Conservation (phyloP, 2,329 filamentous ascomycete genomes). For the Scleromitrula shiraiana region DNA sequence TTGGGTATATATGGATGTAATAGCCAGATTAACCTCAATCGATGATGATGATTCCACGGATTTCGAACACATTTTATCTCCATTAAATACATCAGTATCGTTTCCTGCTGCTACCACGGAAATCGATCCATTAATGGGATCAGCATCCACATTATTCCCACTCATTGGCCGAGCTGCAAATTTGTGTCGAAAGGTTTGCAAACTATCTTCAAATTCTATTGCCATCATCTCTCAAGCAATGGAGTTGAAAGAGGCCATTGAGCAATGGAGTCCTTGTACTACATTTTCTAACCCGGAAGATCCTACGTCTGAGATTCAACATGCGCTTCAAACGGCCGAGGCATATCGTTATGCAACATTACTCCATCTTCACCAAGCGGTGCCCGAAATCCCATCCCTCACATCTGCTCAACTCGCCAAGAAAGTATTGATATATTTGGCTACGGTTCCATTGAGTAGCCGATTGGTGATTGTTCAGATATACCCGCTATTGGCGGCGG, state of each 20-base stretch:
- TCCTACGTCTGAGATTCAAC: constrained; percentile 51
- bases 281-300: constrained; percentile 56
- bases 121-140: constrained; percentile 66
- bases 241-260: constrained; percentile 51
- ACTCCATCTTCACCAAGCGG: constrained; percentile 58
- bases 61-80: constrained; percentile 39
- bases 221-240: constrained; percentile 54
- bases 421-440: constrained; percentile 51
- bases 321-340: constrained; percentile 58
- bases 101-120: constrained; percentile 37
- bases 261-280: constrained; percentile 45
- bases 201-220: constrained; percentile 43
- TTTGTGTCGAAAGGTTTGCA: constrained; percentile 55
- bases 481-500: constrained; percentile 59
- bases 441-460: constrained; percentile 53
- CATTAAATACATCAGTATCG: constrained; percentile 28
- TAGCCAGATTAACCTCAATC: constrained; percentile 57
- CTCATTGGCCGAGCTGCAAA: constrained; percentile 59
- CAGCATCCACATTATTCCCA: constrained; percentile 59
- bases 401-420: constrained; percentile 51
- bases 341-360: constrained; percentile 61
- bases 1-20: constrained; percentile 68
- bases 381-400: constrained; percentile 57
- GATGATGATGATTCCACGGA: constrained; percentile 43
- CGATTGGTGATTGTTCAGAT: constrained; percentile 61